Evolutionary conservation across 176 grass and related monocot species (phyloP), one percentile per base, ranked within the genome.

Genomic region (Microstegium vimineum): DNA sequence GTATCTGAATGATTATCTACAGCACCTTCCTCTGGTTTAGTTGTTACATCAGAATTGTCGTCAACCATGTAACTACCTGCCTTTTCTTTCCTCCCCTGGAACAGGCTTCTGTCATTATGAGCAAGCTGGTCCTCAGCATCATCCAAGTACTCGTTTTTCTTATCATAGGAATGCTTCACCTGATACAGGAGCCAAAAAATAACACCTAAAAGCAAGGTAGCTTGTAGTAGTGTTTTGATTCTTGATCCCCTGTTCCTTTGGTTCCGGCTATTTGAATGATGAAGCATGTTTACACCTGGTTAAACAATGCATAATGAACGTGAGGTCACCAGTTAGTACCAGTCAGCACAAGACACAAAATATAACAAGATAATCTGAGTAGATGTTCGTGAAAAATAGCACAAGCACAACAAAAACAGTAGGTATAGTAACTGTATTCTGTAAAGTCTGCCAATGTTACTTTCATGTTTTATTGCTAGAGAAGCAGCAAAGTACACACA

Each of bases 171-270:
- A 86, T 89, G 90, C 70, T 83, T 86, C 56, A 91, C 75, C 69
- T 87, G 89, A 83, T 91, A 89, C 22, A 83, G 37, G 86, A 91
- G 85, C 92, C 92, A 94, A 65, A 89, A 43, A 52, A 82, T 49
- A 41, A 91, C 81, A 83, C 57, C 83, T 41, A 89, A 57, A 91
- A 94, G 77, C 16, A 94, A 68, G 4, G 87, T 45, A 62, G 77
- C 87, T 70, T 94, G 87, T 38, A 94, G 69, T 47, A 82, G 26
- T 34, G 77, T 91, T 86, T 91, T 94, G 77, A 91, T 26, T 82
- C 80, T 94, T 72, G 92, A 87, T 64, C 87, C 89, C 89, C 67
- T 83, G 73, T 87, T 85, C 81, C 87, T 91, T 54, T 87, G 87
- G 62, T 89, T 54, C 27, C 89, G 92, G 74, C 84, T 87, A 60